Percentiles rank a stretch among this genome's conserved stretches.
phyloP scores from a whole-genome alignment of 2,329 filamentous ascomycete genomes.

The Penicillium sp. region DNA sequence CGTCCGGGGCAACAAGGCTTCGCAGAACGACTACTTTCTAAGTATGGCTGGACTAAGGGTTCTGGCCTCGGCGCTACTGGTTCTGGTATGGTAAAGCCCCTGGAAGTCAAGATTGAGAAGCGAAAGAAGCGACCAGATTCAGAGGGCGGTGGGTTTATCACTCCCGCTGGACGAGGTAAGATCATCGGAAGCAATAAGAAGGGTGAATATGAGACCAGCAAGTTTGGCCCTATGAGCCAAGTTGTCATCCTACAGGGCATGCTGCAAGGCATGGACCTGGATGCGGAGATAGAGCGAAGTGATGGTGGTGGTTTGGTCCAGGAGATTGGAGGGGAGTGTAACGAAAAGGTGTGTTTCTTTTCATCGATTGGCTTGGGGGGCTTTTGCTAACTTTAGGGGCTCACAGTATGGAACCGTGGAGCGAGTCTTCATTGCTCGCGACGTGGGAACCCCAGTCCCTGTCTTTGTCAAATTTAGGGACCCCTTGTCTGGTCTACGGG shows the following conservation, averaged over 20 bases:
- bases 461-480: constrained; percentile 94
- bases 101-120: constrained; percentile 78
- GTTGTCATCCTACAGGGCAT: constrained; percentile 78
- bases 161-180: constrained; percentile 60
- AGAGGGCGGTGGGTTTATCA: constrained; percentile 68
- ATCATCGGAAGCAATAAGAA: constrained; percentile 69
- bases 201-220: constrained; percentile 40
- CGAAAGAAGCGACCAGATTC: constrained; percentile 68
- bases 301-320: constrained; percentile 63
- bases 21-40: constrained; percentile 77
- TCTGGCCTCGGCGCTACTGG: constrained; percentile 74
- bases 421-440: constrained; percentile 63
- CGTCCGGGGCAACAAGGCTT: constrained; percentile 76
- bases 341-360: constrained; percentile 54
- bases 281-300: constrained; percentile 61
- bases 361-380: background rate
- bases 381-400: constrained; percentile 2
- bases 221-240: constrained; percentile 65
- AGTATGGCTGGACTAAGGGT: constrained; percentile 88
- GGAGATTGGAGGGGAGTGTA: constrained; percentile 91
- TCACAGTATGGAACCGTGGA: constrained; percentile 71
- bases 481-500: constrained; percentile 70
- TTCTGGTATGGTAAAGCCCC: constrained; percentile 73
- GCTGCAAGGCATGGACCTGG: constrained; percentile 74
- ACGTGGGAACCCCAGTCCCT: constrained; percentile 45